Base-by-base conservation (phyloP, 352 stramenopile species). In the Phytophthora sansomeana region DNA sequence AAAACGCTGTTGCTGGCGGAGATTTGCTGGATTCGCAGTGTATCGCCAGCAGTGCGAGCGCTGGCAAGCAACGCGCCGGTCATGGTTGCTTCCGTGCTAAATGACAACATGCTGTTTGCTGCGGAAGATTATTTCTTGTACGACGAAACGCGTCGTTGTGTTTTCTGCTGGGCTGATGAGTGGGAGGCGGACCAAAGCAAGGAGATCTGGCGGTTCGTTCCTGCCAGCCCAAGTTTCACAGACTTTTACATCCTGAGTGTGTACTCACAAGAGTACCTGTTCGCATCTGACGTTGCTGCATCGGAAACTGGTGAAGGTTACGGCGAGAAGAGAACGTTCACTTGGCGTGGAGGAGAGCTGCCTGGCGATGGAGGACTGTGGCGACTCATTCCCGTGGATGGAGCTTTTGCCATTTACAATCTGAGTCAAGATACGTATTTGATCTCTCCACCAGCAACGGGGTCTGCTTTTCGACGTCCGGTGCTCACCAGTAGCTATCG, bases 181-280 rank as follows among this genome's bases (percentile, higher is more conserved):
- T 83, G 68, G 66, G 72, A 67, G 19, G 49, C 69, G 2, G 71
- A 81, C 28, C 52, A 72, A 14, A 63, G 63, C 41, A 83, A 81
- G 35, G 75, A 86, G 19, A 60, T 80, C 51, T 75, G 67, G 61
- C 55, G 54, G 3, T 60, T 75, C 30, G 47, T 71, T 2, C 67
- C 67, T 17, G 30, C 57, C 0, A 67, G 35, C 8, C 49, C 63
- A 35, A 58, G 29, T 14, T 67, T 60, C 35, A 72, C 63, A n/a
- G 63, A 72, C 16, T 67, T 72, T 38, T 63, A 49, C 50, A 62
- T 72, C 43, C 50, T 72, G 9, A 72, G 30, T 24, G 57, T 72
- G 19, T 68, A 44, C 11, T 55, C 57, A 1, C 48, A 59, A 16
- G 63, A 72, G 36, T 72, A 72, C 28, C 29, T 67, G 35, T 50